Evolutionary conservation across 2,329 filamentous ascomycete species (phyloP).

Genomic region (Diplodia sapinea): DNA sequence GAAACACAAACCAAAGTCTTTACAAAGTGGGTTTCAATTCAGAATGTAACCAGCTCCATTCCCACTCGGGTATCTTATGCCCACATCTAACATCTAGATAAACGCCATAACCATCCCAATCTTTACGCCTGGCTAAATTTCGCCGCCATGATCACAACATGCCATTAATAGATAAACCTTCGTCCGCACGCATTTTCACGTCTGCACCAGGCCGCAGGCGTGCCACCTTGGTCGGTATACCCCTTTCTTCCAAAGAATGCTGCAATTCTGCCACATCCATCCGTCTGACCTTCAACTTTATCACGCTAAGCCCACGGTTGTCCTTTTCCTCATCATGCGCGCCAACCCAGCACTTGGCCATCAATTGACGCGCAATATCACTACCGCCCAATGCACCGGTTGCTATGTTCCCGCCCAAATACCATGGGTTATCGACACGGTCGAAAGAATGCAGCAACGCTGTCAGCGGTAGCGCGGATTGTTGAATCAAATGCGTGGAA

Average conservation of each 20-base stretch:
- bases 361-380: constrained; percentile 61
- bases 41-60: background rate
- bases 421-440: constrained; percentile 64
- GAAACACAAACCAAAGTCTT: background rate
- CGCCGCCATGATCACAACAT: background rate
- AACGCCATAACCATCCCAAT: background rate
- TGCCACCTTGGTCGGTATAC: constrained; percentile 13
- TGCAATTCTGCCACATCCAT: constrained; percentile 57
- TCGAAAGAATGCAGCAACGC: constrained; percentile 70
- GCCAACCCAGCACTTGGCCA: constrained; percentile 64
- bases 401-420: constrained; percentile 65
- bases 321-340: constrained; percentile 67
- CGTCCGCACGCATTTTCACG: constrained; percentile 5
- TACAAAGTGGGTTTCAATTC: background rate
- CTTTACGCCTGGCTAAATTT: constrained; percentile 10
- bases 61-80: constrained; percentile 9
- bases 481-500: constrained; percentile 61
- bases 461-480: constrained; percentile 66
- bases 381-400: constrained; percentile 63
- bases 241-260: constrained; percentile 39
- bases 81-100: background rate
- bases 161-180: background rate
- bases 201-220: constrained; percentile 20
- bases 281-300: constrained; percentile 55
- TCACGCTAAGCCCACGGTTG: constrained; percentile 59